Base-by-base conservation (phyloP, 2,329 filamentous ascomycete species). In the Fusarium sp. region DNA sequence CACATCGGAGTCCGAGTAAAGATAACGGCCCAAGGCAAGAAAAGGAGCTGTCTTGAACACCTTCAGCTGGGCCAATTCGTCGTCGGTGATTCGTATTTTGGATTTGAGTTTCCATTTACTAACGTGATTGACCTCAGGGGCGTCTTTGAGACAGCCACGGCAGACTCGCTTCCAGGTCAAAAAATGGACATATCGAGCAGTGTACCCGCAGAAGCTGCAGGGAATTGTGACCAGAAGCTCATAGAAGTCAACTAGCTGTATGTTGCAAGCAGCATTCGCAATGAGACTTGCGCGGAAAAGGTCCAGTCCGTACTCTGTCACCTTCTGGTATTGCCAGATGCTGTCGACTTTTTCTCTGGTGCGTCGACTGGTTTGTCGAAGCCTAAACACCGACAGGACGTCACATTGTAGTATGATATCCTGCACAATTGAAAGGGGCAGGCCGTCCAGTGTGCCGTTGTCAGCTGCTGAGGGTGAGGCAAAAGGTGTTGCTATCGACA, bases 201-300 rank as follows among this genome's bases (percentile, higher is more conserved):
- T 11, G 24, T 7, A 1, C 4, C 1, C 63, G 48, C 69, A 79
- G 11, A 19, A 30, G 55, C 75, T 71, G 51, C 70, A 79, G 17
- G n/a, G 7, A 24, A 35, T 59, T 75, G 68, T 45, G 74, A 44
- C 72, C 3, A 79, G 59, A 26, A 55, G 51, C 5, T 55, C 2
- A 47, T 73, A 72, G 44, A 75, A 72, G 10, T 75, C 65, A 26
- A 44, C 10, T 0, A 78, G 41, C 70, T 71, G 56, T 24, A 77
- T 33, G 35, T 10, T 7, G 26, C 22, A 40, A 14, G 76, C 75
- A 48, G 74, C 59, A 46, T 50, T 33, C 46, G 76, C 76, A 54
- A 64, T 71, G 41, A 79, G 62, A 30, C 78, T 63, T 41, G 75
- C 74, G 55, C 71, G 75, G 46, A 79, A 45, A 33, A 76, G 67